These are phyloP conservation scores for Drechslerella dactyloides DNA, from an alignment of 2,329 filamentous ascomycete genomes.

Conservation along the genomic window DNA sequence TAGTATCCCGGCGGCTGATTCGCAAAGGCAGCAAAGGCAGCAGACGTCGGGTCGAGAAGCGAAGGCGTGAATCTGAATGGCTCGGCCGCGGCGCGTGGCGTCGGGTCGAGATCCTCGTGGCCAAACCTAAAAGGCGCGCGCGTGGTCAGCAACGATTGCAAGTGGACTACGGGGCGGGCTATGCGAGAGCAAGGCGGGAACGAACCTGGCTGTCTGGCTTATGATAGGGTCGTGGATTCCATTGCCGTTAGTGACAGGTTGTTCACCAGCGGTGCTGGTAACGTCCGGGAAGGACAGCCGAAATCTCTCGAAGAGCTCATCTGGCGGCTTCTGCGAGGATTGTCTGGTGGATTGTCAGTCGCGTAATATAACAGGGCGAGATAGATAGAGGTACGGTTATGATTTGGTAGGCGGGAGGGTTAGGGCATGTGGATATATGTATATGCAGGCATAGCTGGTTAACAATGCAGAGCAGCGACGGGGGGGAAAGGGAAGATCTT, in stretches of 20 bases:
- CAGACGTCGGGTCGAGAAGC: slow-evolving; percentile 82
- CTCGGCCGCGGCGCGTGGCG: slow-evolving; percentile 78
- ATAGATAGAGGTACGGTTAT: no score
- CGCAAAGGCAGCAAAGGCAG: slow-evolving; percentile 78
- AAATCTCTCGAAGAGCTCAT: slow-evolving; percentile 55
- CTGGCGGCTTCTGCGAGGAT: slow-evolving; percentile 55
- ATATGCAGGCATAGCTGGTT: neutral
- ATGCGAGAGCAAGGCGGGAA: neutral
- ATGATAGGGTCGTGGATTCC: slow-evolving; percentile 33
- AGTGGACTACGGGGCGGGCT: neutral
- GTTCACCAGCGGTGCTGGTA: slow-evolving; percentile 43
- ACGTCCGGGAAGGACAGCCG: slow-evolving; percentile 55
- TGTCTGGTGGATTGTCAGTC: slow-evolving; percentile 45
- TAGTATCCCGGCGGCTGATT: slow-evolving; percentile 84
- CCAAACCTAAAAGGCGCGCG: slow-evolving; percentile 23
- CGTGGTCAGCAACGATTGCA: neutral
- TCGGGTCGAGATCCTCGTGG: slow-evolving; percentile 74
- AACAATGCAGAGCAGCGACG: no score
- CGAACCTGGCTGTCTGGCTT: slow-evolving; percentile 32
- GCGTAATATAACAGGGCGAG: no score
- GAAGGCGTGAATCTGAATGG: slow-evolving; percentile 88
- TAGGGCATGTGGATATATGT: no score
- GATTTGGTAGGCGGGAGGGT: no score
- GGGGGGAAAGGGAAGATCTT: no score
- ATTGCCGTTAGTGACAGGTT: slow-evolving; percentile 30